Base-by-base conservation (phyloP, 257 asterid species). In the Nicotiana sylvestris region DNA sequence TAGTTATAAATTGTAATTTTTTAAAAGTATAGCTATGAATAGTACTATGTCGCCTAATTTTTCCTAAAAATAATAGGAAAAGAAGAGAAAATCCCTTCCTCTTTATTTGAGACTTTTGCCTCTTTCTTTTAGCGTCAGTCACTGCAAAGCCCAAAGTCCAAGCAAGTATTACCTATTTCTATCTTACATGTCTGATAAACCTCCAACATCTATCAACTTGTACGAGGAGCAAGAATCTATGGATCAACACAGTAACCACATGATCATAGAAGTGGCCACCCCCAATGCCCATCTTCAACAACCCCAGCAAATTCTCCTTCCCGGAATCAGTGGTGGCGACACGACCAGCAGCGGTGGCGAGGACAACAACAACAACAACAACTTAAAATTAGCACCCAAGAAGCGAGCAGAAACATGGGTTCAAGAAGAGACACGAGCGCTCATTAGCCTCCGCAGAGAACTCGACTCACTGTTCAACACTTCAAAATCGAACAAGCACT, bases 401-500 rank as follows among this genome's bases (percentile, higher is more conserved):
- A 95, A 93, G 66, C 86, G 99, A 78, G 98, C 97, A 13, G 99
- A 94, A 86, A 92, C 98, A 16, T 95, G 99, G 99, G 93, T 86
- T 30, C 97, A 88, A 58, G 98, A 93, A 18, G 99, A 95, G 79
- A 95, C 98, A 5, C 87, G 95, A 49, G 81, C 87, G 13, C 92
- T 95, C 25, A 92, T 95, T 12, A 83, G 88, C 9, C 90, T 91
- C 81, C 92, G 99, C 21, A 89, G 92, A 68, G 97, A 95, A 66
- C 90, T 87, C 12, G 98, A 93, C 82, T 81, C 88, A 33, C 77
- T 90, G 76, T 93, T 95, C 94, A 95, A 92, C 86, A 93, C 98
- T 68, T 90, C 96, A 0, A 95, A 95, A 74, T 93, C 97, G 0
- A 95, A 95, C 86, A 95, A 90, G 81, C 98, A 93, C 69, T 83